Evolutionary conservation across 31 red algal species (phyloP), one percentile per base, ranked within the genome.

Genomic region (Pterothamnion heteromorphum): DNA sequence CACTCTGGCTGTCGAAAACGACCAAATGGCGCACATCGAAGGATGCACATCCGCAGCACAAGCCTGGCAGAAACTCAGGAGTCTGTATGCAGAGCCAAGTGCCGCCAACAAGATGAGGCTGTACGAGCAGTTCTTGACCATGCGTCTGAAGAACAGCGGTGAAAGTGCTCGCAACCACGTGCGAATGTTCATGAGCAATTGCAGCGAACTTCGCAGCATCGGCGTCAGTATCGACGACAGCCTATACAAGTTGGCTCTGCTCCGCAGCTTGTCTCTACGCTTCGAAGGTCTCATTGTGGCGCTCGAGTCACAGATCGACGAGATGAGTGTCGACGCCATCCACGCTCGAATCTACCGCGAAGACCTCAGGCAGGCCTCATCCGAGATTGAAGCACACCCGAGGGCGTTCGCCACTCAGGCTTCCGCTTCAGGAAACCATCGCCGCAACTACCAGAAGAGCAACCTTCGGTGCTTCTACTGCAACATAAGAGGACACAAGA

Each of bases 401-500:
- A 82, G 4, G n/a, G n/a, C n/a, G n/a, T n/a, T n/a, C n/a, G n/a
- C n/a, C n/a, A n/a, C n/a, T n/a, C n/a, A n/a, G n/a, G n/a, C n/a
- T n/a, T n/a, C 30, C 78, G 9, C 4, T 18, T 23, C 78, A 82
- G 5, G 30, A 24, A 32, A 5, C 9, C 30, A 30, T 4, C 9
- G 78, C n/a, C 9, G 78, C 28, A 82, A 82, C 4, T 4, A 4
- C 4, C 9, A 23, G 30, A 82, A 82, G 18, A 4, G 78, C 4
- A 4, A 32, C 4, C 4, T 82, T 24, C 9, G 9, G 4, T 82
- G 30, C 78, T 82, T 30, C 78, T 82, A 82, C 28, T 82, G 78
- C 78, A 82, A 82, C n/a, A 32, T 23, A 82, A 5, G 28, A 82
- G 78, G 78, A 24, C 78, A 4, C n/a, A 82, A 82, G 23, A 82